phyloP scores from a whole-genome alignment of 1,139 yeast species.

The Blastobotrys illinoisensis region DNA sequence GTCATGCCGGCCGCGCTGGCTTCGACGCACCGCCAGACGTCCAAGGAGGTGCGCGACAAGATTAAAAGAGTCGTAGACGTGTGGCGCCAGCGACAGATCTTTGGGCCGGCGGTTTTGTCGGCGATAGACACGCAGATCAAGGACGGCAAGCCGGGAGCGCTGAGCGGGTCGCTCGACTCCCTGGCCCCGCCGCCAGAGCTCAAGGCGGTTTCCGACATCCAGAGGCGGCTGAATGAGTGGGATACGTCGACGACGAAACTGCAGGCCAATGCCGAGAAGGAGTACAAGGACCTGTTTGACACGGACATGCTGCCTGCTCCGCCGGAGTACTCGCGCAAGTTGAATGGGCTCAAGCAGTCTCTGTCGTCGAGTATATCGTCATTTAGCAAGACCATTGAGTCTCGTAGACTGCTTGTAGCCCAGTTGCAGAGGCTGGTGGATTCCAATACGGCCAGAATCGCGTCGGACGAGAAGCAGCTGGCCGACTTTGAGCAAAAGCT shows the following conservation, averaged over 20 bases:
- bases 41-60: constrained; percentile 43
- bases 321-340: constrained; percentile 42
- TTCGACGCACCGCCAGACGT: constrained; percentile 28
- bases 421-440: constrained; percentile 42
- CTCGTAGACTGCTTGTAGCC: constrained; percentile 39
- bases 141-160: not conserved
- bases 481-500: constrained; percentile 41
- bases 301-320: constrained; percentile 51
- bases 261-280: constrained; percentile 14
- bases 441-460: constrained; percentile 40
- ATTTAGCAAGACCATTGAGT: constrained; percentile 37
- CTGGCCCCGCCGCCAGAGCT: constrained; percentile 9
- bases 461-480: constrained; percentile 43
- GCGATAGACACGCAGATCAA: constrained; percentile 39
- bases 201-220: constrained; percentile 4
- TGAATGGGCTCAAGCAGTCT: constrained; percentile 21
- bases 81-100: constrained; percentile 68
- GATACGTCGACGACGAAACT: constrained; percentile 5
- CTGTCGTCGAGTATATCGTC: constrained; percentile 13
- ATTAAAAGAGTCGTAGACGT: constrained; percentile 62
- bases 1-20: constrained; percentile 39
- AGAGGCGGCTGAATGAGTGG: constrained; percentile 4
- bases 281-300: constrained; percentile 26
- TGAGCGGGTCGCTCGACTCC: constrained; percentile 7
- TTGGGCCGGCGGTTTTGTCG: constrained; percentile 40